phyloP scores from a whole-genome alignment of 1,284 basidiomycete genomes.

The Trametes polyzona region DNA sequence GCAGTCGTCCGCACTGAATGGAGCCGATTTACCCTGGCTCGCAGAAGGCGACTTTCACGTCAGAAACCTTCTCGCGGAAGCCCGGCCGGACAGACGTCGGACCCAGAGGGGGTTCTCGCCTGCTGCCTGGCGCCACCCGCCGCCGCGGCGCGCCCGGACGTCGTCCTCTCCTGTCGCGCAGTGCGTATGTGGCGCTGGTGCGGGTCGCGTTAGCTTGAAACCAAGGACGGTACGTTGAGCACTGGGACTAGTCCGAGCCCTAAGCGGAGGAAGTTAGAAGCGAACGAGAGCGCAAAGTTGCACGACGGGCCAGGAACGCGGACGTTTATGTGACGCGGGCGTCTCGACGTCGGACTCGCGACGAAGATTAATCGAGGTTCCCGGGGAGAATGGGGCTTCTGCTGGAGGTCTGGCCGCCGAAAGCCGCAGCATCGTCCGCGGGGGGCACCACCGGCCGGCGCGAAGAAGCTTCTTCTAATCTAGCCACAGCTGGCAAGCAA shows the following conservation, averaged over 20 bases:
- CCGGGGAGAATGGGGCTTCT: background rate
- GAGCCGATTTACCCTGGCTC: constrained; percentile 12
- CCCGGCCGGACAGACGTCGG: constrained; percentile 6
- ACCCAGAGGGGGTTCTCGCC: constrained; percentile 6
- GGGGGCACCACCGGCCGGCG: too few species aligned
- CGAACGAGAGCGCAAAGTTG: too few species aligned
- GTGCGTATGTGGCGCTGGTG: too few species aligned
- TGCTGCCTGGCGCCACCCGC: background rate
- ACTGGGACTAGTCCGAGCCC: too few species aligned
- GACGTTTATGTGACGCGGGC: too few species aligned
- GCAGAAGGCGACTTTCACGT: constrained; percentile 2
- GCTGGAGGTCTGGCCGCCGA: constrained; percentile 1
- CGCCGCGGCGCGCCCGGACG: background rate
- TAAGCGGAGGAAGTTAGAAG: too few species aligned
- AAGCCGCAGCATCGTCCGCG: background rate
- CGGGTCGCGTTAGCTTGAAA: too few species aligned
- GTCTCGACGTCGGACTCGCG: too few species aligned
- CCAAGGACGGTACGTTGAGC: too few species aligned
- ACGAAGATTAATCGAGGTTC: too few species aligned
- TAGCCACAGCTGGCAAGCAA: constrained; percentile 8
- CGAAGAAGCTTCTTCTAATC: constrained; percentile 14
- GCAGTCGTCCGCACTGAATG: background rate
- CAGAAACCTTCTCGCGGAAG: constrained; percentile 16
- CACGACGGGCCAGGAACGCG: too few species aligned
- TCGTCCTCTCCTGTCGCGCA: too few species aligned